phyloP scores from a whole-genome alignment of 2,329 filamentous ascomycete genomes.

The Metarhizium guizhouense region DNA sequence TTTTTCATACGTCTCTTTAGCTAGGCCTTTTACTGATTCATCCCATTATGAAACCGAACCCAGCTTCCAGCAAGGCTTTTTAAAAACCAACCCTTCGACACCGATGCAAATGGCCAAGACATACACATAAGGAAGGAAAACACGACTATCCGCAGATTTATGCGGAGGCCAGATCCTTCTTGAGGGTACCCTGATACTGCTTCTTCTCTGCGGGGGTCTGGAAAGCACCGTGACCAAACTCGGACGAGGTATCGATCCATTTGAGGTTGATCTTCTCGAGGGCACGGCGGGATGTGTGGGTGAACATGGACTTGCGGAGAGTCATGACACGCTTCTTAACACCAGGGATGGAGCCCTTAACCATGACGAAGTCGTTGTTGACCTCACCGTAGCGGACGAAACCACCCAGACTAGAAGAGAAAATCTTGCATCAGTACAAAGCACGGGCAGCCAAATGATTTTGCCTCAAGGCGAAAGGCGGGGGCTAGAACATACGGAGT shows the following conservation, averaged over 20 bases:
- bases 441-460: neutral
- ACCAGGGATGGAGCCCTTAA: conserved; percentile 97
- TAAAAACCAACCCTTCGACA: conserved; percentile 31
- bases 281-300: conserved; percentile 88
- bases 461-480: too few relatives aligned
- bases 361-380: conserved; percentile 97
- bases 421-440: conserved; percentile 6
- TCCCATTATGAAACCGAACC: conserved; percentile 27
- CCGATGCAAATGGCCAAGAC: conserved; percentile 36
- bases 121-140: conserved; percentile 18
- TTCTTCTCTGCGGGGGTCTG: conserved; percentile 98
- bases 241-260: conserved; percentile 99
- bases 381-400: conserved; percentile 99
- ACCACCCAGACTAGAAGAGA: conserved; percentile 74
- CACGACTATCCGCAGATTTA: conserved; percentile 28
- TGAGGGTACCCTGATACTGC: conserved; percentile 95
- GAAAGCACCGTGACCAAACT: conserved; percentile 99
- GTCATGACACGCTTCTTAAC: conserved; percentile 99
- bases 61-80: conserved; percentile 25
- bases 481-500: conserved; percentile 73
- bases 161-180: conserved; percentile 72
- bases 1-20: conserved; percentile 23
- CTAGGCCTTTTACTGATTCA: conserved; percentile 26
- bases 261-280: conserved; percentile 99
- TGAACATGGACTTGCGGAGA: conserved; percentile 97